These are phyloP conservation scores for Erythrophleum fordii DNA, from an alignment of 306 rosid genomes.

Conservation along the genomic window DNA sequence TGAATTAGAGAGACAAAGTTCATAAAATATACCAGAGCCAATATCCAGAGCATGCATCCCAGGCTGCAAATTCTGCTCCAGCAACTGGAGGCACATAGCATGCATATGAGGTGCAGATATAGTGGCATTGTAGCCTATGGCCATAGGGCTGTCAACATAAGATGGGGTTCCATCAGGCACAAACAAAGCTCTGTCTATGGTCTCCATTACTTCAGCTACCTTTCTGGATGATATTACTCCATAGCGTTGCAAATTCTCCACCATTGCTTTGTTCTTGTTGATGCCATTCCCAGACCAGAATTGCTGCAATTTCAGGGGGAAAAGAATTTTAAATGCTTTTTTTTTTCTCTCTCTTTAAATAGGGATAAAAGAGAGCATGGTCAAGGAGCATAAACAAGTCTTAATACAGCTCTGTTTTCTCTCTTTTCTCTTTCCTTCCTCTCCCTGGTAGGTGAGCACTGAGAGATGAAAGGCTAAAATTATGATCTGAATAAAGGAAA, in stretches of 20 bases:
- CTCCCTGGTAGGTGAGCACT: neutral
- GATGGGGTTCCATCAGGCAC: conserved; percentile 72
- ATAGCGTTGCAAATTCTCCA: conserved; percentile 70
- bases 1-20: conserved; percentile 4
- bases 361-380: neutral
- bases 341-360: neutral
- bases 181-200: conserved; percentile 79
- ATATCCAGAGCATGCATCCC: conserved; percentile 91
- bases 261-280: conserved; percentile 75
- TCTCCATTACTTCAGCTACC: conserved; percentile 81
- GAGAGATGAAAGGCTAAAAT: neutral
- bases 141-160: conserved; percentile 81
- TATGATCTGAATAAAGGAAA: neutral
- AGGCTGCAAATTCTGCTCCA: conserved; percentile 84
- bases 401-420: neutral
- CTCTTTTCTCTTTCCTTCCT: conserved; percentile 28
- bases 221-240: conserved; percentile 73
- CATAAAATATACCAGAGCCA: conserved; percentile 75
- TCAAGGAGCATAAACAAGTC: neutral
- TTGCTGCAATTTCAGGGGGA: conserved; percentile 48
- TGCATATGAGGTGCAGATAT: conserved; percentile 99
- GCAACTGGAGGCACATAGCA: conserved; percentile 87
- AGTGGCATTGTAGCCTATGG: conserved; percentile 93
- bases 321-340: neutral
- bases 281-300: conserved; percentile 59